Evolutionary conservation across 2,329 filamentous ascomycete species (phyloP), one percentile per base, ranked within the genome.

Genomic region (Emergomyces pasteurianus): DNA sequence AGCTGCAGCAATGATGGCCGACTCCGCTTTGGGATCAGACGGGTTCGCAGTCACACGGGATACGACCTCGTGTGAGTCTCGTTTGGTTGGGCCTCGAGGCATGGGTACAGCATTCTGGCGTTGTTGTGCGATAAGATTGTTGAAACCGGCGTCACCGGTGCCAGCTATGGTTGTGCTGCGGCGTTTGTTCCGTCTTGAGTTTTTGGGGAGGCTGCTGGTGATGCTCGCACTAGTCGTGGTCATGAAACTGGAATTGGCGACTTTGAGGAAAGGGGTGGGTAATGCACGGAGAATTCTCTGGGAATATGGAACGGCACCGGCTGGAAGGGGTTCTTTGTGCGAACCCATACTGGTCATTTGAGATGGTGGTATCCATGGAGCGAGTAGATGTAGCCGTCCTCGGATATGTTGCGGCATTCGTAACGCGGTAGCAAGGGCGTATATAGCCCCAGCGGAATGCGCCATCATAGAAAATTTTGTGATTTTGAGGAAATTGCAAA

Each of bases 371-470:
- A 99, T 97, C 94, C 91, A 96, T 0, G 94, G 94, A 0, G 94
- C 92, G 9, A 99, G 81, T 2, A 99, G 83, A 73, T 99, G 94
- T 60, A 99, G 94, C 59, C 90, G 87, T 23, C 94, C 94, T 6
- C 92, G 87, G 63, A 99, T 95, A 70, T 96, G 90, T 68, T 96
- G 92, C 3, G 94, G 94, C 83, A 99, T 95, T 52, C 94, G 89
- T 52, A 99, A 80, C 0, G 94, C 94, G 0, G 94, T 97, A 0
- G 94, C 94, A 21, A 99, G 82, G 1, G 94, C 94, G 71, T 99
- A 99, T 58, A 99, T 95, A n/a, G 94, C 92, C 18, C 94, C 94
- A 0, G 94, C 94, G 0, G 92, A 97, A 73, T 99, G 94, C 1
- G 94, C 94, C 1, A 99, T 81, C 23, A 99, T 89, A 7, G 92